Base-by-base conservation (phyloP, 805 yeast genomes). In the Starmerella vaccinii region DNA sequence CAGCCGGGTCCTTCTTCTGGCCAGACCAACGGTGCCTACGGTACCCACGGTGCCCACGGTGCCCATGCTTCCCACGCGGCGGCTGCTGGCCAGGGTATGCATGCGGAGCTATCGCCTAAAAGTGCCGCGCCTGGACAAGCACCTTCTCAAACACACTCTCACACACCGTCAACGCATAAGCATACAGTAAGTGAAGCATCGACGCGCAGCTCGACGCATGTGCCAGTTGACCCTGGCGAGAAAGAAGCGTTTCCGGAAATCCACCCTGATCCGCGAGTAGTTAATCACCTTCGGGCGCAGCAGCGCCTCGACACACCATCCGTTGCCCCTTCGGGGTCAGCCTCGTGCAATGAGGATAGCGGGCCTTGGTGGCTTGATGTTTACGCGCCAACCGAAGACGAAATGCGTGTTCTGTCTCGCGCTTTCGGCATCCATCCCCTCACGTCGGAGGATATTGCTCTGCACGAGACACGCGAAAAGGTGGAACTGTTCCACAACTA, bases 311-410 rank as follows among this genome's bases (percentile, higher is more conserved):
- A 39, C 13, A 9, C 43, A 4, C 43, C 43, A 13, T 24, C 43
- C 13, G 7, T 24, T n/a, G 37, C 33, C 35, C 16, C 40, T 15
- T 34, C 55, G 15, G 49, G 32, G 16, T n/a, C 30, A n/a, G 30
- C 30, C 22, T 39, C 43, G 8, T 23, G 23, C 30, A 1, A 18
- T n/a, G 43, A 39, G 21, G 43, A 81, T 16, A 80, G 81, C 51
- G 82, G 88, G 2, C 80, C 88, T 5, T 89, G 97, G 97, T 90
- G 97, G 97, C 71, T 92, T 40, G 97, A 92, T 65, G 88, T 97
- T 63, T 72, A 80, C 37, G 83, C 95, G 63, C 97, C 98, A 4
- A 86, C 96, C 0, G 97, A 90, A 63, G 80, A 81, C 19, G 98
- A 92, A 68, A 87, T 92, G 95, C 83, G 84, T 63, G 81, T 85